phyloP scores from a whole-genome alignment of 805 yeast species.

The Debaryomyces hansenii region DNA sequence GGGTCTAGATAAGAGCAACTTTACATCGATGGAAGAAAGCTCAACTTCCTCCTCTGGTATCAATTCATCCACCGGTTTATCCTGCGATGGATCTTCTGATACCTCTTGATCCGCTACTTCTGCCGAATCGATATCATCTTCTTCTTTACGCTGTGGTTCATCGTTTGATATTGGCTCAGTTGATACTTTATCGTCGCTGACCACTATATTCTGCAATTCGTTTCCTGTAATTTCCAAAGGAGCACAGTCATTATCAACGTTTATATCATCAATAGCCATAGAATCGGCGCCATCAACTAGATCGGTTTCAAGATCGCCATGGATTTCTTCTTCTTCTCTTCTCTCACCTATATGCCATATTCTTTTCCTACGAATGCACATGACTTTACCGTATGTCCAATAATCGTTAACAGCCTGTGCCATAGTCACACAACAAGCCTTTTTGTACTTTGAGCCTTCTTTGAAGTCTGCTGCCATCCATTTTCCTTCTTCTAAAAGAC shows the following conservation, averaged over 20 bases:
- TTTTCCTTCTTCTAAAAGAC: conserved; percentile 69
- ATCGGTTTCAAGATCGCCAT: background rate
- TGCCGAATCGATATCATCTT: conserved; percentile 9
- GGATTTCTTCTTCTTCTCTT: background rate
- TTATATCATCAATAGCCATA: background rate
- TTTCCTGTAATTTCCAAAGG: background rate
- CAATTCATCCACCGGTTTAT: background rate
- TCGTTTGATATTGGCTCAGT: background rate
- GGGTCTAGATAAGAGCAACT: conserved; percentile 19
- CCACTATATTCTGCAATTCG: conserved; percentile 1
- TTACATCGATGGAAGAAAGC: conserved; percentile 29
- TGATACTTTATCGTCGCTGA: conserved; percentile 1
- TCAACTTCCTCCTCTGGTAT: conserved; percentile 3
- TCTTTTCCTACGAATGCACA: conserved; percentile 57
- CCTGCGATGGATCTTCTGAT: conserved; percentile 2
- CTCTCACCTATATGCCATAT: conserved; percentile 25
- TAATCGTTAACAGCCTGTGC: conserved; percentile 76
- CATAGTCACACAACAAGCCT: conserved; percentile 65
- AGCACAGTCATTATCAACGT: background rate
- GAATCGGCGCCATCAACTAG: background rate
- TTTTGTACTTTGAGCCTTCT: conserved; percentile 67
- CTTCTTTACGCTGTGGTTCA: conserved; percentile 2
- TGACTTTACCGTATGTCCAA: conserved; percentile 71
- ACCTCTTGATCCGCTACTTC: background rate
- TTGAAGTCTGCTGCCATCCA: conserved; percentile 82